Conservation (phyloP, 371 early-diverging fungal genomes). For the Mortierella sp. region DNA sequence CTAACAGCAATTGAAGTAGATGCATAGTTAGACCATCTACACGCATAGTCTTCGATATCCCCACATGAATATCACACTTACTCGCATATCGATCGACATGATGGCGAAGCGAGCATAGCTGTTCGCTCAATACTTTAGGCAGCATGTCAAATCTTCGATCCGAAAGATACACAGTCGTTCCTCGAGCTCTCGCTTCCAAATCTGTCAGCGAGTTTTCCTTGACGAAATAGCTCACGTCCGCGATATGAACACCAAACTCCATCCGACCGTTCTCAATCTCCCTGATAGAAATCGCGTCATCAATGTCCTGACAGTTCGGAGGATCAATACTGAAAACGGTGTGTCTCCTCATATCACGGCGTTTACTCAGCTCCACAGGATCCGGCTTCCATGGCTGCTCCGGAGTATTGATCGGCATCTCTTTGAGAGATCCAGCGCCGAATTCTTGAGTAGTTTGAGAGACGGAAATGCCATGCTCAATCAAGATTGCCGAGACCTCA, state of each 20-base stretch:
- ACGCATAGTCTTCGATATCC: too few species aligned
- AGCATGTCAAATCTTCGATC: conserved; percentile 97
- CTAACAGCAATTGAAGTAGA: conserved; percentile 16
- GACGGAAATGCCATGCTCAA: conserved; percentile 81
- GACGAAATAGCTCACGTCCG: conserved; percentile 97
- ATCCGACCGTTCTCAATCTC: conserved; percentile 63
- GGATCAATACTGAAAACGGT: conserved; percentile 86
- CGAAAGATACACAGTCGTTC: conserved; percentile 95
- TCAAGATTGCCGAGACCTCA: conserved; percentile 80
- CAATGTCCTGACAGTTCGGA: conserved; percentile 93
- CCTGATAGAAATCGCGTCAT: conserved; percentile 91
- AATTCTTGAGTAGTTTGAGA: conserved; percentile 77
- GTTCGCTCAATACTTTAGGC: conserved; percentile 92
- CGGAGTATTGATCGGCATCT: conserved; percentile 73
- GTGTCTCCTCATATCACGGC: conserved; percentile 64
- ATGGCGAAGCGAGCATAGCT: conserved; percentile 87
- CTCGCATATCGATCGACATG: conserved; percentile 84
- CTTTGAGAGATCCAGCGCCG: conserved; percentile 71
- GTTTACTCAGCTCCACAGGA: conserved; percentile 60
- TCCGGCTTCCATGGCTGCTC: conserved; percentile 69
- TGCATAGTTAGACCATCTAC: background rate
- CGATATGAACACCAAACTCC: conserved; percentile 96
- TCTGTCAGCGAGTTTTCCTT: conserved; percentile 83
- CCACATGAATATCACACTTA: too few species aligned
- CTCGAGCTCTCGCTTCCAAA: conserved; percentile 86